Conservation (phyloP, 345 rosid genomes). For the Eucalyptus virginea region DNA sequence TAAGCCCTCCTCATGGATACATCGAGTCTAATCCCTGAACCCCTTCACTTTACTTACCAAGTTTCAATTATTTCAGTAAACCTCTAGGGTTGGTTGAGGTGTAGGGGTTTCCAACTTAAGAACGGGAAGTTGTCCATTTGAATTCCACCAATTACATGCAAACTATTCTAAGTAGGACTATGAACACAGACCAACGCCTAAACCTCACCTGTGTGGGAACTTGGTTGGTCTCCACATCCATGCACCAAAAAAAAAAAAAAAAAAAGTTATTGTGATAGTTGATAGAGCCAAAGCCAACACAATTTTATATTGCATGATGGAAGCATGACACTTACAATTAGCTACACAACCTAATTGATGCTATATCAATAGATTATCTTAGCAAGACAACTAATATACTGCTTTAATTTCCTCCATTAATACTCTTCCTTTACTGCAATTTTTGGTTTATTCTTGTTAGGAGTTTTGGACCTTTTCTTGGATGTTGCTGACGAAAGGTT, state of each 20-base stretch:
- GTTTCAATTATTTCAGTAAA: background rate
- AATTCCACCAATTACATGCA: accelerated
- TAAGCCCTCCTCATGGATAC: background rate
- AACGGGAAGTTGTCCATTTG: background rate
- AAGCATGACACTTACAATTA: background rate
- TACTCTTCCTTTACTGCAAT: background rate
- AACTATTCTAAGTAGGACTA: background rate
- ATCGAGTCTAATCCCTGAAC: background rate
- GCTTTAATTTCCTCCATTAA: background rate
- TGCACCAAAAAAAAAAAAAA: background rate
- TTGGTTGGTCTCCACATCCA: background rate
- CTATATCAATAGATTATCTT: background rate
- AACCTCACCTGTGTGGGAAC: background rate
- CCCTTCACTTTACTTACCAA: background rate
- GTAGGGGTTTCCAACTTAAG: background rate
- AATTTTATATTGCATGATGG: background rate
- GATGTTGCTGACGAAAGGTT: background rate
- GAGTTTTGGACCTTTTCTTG: background rate
- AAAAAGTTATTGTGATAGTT: background rate
- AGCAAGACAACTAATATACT: background rate
- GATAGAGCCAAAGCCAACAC: background rate
- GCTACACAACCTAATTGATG: background rate
- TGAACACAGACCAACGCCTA: background rate
- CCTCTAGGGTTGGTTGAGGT: background rate
- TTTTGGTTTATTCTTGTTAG: background rate